Evolutionary conservation across 164 flowering plant species (phyloP).

Genomic region (Magnolia officinalis): DNA sequence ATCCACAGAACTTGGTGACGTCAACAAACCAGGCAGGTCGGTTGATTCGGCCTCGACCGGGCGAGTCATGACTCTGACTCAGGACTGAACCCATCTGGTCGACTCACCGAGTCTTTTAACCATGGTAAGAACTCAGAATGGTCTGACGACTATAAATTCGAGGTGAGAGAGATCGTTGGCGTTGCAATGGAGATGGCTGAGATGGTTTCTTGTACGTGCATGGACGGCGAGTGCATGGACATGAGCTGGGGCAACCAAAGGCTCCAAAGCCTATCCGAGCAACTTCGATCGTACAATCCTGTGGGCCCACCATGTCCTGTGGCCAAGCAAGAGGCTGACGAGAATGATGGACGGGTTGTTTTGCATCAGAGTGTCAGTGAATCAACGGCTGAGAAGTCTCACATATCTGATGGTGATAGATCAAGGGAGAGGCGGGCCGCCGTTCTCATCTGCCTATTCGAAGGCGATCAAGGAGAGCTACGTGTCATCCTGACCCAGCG

Average conservation of each 20-base stretch:
- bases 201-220: too few species aligned
- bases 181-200: too few species aligned
- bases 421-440: constrained; percentile 28
- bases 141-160: too few species aligned
- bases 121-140: too few species aligned
- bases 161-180: too few species aligned
- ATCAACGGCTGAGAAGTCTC: not conserved
- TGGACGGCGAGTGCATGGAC: too few species aligned
- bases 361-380: not conserved
- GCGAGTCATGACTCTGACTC: too few species aligned
- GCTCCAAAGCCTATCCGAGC: constrained; percentile 15
- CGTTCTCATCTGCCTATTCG: constrained; percentile 38
- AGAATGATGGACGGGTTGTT: not conserved
- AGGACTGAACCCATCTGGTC: too few species aligned
- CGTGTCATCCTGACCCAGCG: constrained; percentile 44
- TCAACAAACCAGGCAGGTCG: too few species aligned
- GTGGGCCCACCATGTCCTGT: not conserved
- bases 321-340: not conserved
- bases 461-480: constrained; percentile 27
- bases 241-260: constrained; percentile 9
- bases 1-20: too few species aligned
- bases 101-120: too few species aligned
- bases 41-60: too few species aligned
- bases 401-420: not conserved
- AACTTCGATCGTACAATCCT: constrained; percentile 12